Evolutionary conservation across 2,329 filamentous ascomycete genomes (phyloP), one percentile per base, ranked within the genome.

Genomic region (Ophiostoma novo-ulmi): DNA sequence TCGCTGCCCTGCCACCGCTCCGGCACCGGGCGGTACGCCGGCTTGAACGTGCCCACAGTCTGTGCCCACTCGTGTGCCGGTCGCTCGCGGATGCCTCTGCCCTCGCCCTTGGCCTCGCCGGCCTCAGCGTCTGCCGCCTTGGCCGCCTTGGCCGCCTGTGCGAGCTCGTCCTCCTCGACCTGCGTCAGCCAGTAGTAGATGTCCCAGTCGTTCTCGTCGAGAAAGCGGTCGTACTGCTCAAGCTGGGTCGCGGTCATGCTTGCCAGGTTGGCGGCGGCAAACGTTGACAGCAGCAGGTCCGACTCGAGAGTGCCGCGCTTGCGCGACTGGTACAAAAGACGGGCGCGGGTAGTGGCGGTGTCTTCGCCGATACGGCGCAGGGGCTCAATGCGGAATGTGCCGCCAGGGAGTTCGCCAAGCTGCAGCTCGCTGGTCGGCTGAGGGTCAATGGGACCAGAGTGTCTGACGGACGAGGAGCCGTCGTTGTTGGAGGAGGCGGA

Each of bases 171-270:
- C 35, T 26, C 68, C 74, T 81, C 79, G 70, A 93, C 89, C 80
- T 99, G 95, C 20, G 95, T 99, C 3, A 92, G 93, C 95, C 95
- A 99, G 85, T 99, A 99, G 85, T 99, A 99, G 73, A 99, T 97
- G 79, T 99, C 95, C 95, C 95, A 99, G 83, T 99, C 95, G 81
- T 99, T 99, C 82, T 99, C 95, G 80, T 99, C 95, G 71, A 99
- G 88, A 83, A 99, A 96, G 38, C 86, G 83, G 79, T 98, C 94
- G 83, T 95, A 98, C 80, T 97, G 88, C 76, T 87, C 81, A 75
- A 98, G 88, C 78, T 96, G 91, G 68, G 84, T 80, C 6, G 83
- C 80, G 1, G 86, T 87, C 92, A 99, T 97, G 73, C 82, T 82
- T 63, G 85, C 83, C 31, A 99, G 89, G 80, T 96, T 85, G 70